Base-by-base conservation (phyloP, 2,329 filamentous ascomycete species). In the Sporothrix pseudoabietina region DNA sequence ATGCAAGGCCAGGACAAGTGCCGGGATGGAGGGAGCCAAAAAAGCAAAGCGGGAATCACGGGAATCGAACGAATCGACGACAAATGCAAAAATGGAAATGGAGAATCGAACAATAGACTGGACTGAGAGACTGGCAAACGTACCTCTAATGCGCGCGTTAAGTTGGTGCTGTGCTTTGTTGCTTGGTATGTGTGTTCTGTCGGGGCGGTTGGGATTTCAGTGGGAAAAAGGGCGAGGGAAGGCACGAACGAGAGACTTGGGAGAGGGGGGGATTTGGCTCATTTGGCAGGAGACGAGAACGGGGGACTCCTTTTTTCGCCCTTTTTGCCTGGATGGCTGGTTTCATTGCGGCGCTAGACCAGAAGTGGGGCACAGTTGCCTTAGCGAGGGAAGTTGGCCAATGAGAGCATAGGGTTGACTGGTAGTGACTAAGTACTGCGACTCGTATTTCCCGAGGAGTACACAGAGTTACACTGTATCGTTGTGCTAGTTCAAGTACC, bases 81-180 rank as follows among this genome's bases (percentile, higher is more conserved):
- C 2, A 4, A 19, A 47, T 3, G 22, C n/a, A 44, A 35, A 26
- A 26, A 26, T 26, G 26, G 26, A 26, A 35, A 68, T 35, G 44
- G 26, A 65, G n/a, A 65, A 63, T 41, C 5, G 35, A 26, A 65
- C 39, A 65, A 63, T 41, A 14, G 35, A 26, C 32, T 39, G 39
- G 39, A 77, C 73, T 74, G 77, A 77, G n/a, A 7, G 4, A 4
- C 26, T 14, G 52, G 26, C 76, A 78, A 80, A 69, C 79, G 80
- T 80, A 81, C 79, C 79, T 81, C 61, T 41, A 80, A 79, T 79
- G 78, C 66, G 66, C 65, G 65, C 71, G 61, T 72, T 54, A 71
- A 7, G 49, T 52, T 44, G 68, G 66, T 71, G 54, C 54, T 47
- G 39, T 70, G 69, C 71, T 70, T 74, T 71, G 71, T 77, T 57